These are phyloP conservation scores for Endotrypanum monterogeii DNA, from an alignment of 208 protist genomes.

Conservation along the genomic window DNA sequence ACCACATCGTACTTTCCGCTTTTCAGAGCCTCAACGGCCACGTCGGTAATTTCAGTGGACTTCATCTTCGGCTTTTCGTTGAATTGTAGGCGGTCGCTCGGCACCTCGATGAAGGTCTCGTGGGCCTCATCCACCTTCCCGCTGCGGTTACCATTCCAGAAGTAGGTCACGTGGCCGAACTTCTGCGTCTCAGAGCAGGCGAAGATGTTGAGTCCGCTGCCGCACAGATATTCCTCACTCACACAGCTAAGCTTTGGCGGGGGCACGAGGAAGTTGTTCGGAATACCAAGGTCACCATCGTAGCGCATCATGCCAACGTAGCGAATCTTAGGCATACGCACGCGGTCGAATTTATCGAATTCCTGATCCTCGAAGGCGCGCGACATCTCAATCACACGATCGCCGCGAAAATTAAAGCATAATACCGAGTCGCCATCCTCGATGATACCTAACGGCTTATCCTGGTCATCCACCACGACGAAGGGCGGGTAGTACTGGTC, in stretches of 20 bases:
- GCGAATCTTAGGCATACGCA: slow-evolving; percentile 89
- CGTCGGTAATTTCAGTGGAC: slow-evolving; percentile 91
- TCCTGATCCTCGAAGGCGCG: slow-evolving; percentile 93
- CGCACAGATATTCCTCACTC: slow-evolving; percentile 91
- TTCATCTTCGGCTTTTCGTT: slow-evolving; percentile 96
- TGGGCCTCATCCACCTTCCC: slow-evolving; percentile 88
- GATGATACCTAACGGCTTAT: slow-evolving; percentile 88
- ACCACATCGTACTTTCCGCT: slow-evolving; percentile 92
- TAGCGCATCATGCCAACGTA: slow-evolving; percentile 97
- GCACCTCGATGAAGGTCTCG: slow-evolving; percentile 93
- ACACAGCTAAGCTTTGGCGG: slow-evolving; percentile 89
- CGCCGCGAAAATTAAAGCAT: slow-evolving; percentile 96
- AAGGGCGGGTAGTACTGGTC: slow-evolving; percentile 96
- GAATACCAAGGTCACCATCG: slow-evolving; percentile 94
- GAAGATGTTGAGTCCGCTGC: slow-evolving; percentile 85
- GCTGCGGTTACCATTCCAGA: slow-evolving; percentile 96
- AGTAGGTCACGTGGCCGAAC: slow-evolving; percentile 97
- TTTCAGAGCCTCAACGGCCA: slow-evolving; percentile 88
- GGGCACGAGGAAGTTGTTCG: slow-evolving; percentile 94
- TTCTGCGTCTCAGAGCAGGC: slow-evolving; percentile 97
- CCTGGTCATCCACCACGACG: slow-evolving; percentile 68
- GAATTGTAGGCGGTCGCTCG: slow-evolving; percentile 91
- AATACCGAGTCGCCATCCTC: slow-evolving; percentile 94
- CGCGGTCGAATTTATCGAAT: slow-evolving; percentile 93
- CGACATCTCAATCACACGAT: slow-evolving; percentile 95